These are phyloP conservation scores for Boletus reticulatus DNA, from an alignment of 768 basidiomycete genomes.

Conservation along the genomic window DNA sequence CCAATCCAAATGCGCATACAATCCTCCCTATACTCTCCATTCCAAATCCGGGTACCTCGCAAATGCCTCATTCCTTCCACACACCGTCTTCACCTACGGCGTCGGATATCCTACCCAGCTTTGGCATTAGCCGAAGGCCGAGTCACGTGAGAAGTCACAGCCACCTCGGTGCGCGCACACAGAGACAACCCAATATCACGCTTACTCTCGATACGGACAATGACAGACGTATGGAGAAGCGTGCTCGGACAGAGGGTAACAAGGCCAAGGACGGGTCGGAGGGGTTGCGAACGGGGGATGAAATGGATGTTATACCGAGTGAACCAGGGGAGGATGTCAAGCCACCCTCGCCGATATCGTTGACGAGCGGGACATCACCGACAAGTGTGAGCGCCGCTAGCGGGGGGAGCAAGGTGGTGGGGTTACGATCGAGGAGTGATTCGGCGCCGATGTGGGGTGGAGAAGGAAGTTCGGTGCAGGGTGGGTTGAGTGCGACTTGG, in stretches of 20 bases:
- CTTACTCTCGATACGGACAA: constrained; percentile 28
- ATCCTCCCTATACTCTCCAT: constrained; percentile 15
- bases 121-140: constrained; percentile 9
- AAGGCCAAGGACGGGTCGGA: constrained; percentile 3
- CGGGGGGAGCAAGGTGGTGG: constrained; percentile 16
- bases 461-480: constrained; percentile 13
- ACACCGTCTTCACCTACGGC: constrained; percentile 29
- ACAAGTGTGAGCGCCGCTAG: constrained; percentile 7
- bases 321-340: constrained; percentile 16
- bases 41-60: neutral
- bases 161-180: constrained; percentile 23
- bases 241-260: constrained; percentile 20
- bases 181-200: constrained; percentile 28
- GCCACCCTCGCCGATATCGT: constrained; percentile 20
- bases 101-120: constrained; percentile 16
- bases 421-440: constrained; percentile 25
- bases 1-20: constrained; percentile 5
- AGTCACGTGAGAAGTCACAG: constrained; percentile 27
- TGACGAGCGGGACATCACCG: constrained; percentile 11
- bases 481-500: constrained; percentile 31
- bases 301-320: constrained; percentile 25
- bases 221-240: constrained; percentile 24
- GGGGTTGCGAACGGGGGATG: constrained; percentile 12
- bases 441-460: constrained; percentile 25
- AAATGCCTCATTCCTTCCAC: constrained; percentile 16